Percentiles rank a stretch among this genome's conserved stretches.
Evolutionary conservation across 2,329 filamentous ascomycete species (phyloP).

Genomic region (Fusarium sp.): DNA sequence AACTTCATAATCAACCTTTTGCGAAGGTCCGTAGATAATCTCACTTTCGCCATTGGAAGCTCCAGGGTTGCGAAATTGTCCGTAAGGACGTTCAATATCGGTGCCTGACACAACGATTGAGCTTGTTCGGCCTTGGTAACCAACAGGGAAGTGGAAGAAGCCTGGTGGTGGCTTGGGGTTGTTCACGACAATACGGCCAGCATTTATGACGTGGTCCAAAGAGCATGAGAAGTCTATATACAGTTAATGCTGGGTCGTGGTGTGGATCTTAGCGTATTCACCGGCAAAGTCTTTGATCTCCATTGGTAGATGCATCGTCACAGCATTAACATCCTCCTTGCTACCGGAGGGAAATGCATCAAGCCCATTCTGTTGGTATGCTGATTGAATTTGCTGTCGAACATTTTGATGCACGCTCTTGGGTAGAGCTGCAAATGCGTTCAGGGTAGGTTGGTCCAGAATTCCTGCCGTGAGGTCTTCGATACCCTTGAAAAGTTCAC

Average conservation of each 20-base stretch:
- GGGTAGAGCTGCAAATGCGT: conserved; percentile 20
- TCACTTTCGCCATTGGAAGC: neutral
- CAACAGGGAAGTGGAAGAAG: conserved; percentile 63
- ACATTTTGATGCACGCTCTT: neutral
- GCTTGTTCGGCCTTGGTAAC: conserved; percentile 67
- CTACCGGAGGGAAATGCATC: conserved; percentile 15
- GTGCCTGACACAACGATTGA: conserved; percentile 64
- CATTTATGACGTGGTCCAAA: conserved; percentile 65
- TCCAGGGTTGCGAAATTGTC: conserved; percentile 53
- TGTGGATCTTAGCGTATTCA: neutral
- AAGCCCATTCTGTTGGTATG: neutral
- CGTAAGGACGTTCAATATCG: conserved; percentile 60
- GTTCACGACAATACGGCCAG: conserved; percentile 56
- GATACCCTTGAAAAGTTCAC: conserved; percentile 48
- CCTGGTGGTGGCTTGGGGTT: conserved; percentile 56
- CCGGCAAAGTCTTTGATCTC: conserved; percentile 65
- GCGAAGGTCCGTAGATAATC: conserved; percentile 48
- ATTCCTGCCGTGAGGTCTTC: conserved; percentile 21
- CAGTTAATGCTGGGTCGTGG: neutral
- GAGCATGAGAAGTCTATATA: conserved; percentile 66
- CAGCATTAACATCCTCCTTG: conserved; percentile 31
- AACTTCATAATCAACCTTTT: conserved; percentile 57
- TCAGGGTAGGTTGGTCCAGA: conserved; percentile 13
- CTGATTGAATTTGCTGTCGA: neutral
- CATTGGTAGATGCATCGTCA: conserved; percentile 65